These are phyloP conservation scores for Penicillium mononematosum DNA, from an alignment of 495 filamentous ascomycete species.

Conservation along the genomic window DNA sequence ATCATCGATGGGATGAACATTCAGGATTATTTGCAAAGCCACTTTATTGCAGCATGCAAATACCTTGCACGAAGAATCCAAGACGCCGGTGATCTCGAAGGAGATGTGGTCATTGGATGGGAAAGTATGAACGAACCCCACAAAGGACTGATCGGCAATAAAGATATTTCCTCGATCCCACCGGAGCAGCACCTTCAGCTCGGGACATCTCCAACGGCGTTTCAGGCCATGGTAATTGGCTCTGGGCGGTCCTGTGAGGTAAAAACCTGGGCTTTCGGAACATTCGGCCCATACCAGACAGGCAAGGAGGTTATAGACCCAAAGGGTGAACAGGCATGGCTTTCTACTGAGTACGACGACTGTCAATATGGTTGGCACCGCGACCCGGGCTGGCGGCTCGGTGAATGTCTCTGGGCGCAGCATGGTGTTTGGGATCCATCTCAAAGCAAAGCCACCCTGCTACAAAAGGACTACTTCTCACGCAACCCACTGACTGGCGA, in stretches of 20 bases:
- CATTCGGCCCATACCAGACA: constrained; percentile 85
- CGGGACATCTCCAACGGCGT: constrained; percentile 90
- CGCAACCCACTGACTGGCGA: constrained; percentile 69
- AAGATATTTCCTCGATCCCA: constrained; percentile 79
- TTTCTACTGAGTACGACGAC: constrained; percentile 78
- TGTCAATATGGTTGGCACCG: constrained; percentile 85
- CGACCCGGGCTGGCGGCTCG: constrained; percentile 83
- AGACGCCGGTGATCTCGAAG: constrained; percentile 84
- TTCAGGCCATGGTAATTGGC: constrained; percentile 88
- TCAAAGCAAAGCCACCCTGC: constrained; percentile 60
- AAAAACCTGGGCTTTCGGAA: constrained; percentile 89
- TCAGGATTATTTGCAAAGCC: constrained; percentile 89
- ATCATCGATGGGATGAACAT: constrained; percentile 95
- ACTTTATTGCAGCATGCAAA: constrained; percentile 74
- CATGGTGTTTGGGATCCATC: constrained; percentile 92
- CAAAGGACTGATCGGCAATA: constrained; percentile 80
- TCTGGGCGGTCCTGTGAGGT: constrained; percentile 87
- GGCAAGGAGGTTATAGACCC: constrained; percentile 86
- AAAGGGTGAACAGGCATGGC: constrained; percentile 79
- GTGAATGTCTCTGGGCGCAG: constrained; percentile 94
- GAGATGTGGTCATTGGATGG: constrained; percentile 92
- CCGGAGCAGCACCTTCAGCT: constrained; percentile 88
- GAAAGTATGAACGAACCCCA: constrained; percentile 95
- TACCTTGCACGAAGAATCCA: constrained; percentile 82
- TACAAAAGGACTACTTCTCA: constrained; percentile 86